These are phyloP conservation scores for Ampelomyces quisqualis DNA, from an alignment of 2,329 filamentous ascomycete genomes.

Conservation along the genomic window DNA sequence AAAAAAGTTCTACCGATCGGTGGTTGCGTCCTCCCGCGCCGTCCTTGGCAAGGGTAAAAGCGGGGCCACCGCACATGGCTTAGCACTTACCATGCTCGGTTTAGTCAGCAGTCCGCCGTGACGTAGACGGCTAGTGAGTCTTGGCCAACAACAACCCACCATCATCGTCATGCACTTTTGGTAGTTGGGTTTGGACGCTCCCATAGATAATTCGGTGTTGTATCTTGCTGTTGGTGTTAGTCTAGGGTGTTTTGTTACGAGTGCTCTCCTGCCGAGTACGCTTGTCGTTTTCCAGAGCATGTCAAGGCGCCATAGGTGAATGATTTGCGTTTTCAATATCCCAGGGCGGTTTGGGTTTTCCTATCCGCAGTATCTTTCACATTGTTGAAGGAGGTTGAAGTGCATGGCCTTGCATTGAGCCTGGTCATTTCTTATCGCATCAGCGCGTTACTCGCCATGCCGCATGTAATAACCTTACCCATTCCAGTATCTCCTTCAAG, in stretches of 20 bases:
- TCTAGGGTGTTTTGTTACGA: constrained; percentile 55
- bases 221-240: constrained; percentile 60
- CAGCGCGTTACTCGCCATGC: too few relatives aligned
- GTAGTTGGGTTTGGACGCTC: neutral
- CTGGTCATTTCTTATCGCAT: too few relatives aligned
- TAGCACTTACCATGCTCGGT: neutral
- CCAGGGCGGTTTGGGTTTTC: too few relatives aligned
- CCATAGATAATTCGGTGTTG: constrained; percentile 54
- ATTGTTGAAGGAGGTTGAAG: too few relatives aligned
- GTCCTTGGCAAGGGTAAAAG: constrained; percentile 4
- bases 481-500: too few relatives aligned
- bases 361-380: too few relatives aligned
- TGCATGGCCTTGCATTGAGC: too few relatives aligned
- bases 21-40: constrained; percentile 2
- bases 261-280: constrained; percentile 49
- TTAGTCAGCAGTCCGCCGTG: neutral
- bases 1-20: constrained; percentile 7
- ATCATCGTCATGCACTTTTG: neutral
- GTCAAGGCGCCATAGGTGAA: neutral
- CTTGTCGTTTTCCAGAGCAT: constrained; percentile 2
- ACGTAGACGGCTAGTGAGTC: constrained; percentile 3
- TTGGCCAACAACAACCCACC: too few relatives aligned
- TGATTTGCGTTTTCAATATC: too few relatives aligned
- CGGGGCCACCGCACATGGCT: neutral
- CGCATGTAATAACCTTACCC: too few relatives aligned